Base-by-base conservation (phyloP, 176 grass and related monocot species). In the Chloris gayana region DNA sequence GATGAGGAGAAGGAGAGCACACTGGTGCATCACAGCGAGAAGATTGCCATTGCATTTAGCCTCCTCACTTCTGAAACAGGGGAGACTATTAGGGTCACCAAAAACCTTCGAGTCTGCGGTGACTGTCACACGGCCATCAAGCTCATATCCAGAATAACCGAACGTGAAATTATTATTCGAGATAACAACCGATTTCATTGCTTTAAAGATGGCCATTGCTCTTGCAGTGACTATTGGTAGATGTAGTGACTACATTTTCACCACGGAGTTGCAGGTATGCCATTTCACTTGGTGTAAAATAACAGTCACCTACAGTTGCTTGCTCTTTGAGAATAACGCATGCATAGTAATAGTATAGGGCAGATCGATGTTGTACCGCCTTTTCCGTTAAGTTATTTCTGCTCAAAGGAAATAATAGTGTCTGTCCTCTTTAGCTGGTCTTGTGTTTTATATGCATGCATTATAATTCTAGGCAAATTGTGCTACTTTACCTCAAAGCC, bases 211-310 rank as follows among this genome's bases (percentile, higher is more conserved):
- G 88, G 91, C 3, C 80, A 54, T 46, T 94, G 88, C 76, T 94
- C 85, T 60, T 94, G 88, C 73, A 86, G 81, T 65, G 91, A 91
- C 57, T 94, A 88, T 72, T 91, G 88, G 91, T 93, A 89, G 82
- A 49, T 73, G 2, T 61, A 70, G 24, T 25, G 67, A 46, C 2
- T 5, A 14, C 60, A 5, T 14, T 13, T 44, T 22, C 35, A 3
- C 14, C 35, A 4, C 76, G 7, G 45, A 29, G 42, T 58, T 44
- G 9, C 41, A 12, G 11, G 11, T 12, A 44, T 12, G 58, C 37
- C 4, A 32, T 32, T 78, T 21, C 11, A 73, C 26, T 26, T 21
- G 35, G 57, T 78, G 60, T 79, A 69, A 54, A 75, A 63, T 29
- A 64, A 6, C 33, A 41, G 41, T 30, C 22, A 77, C 41, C 7